Percentiles rank a stretch among this genome's conserved stretches.
phyloP scores from a whole-genome alignment of 371 early-diverging fungal species.

The Syncephalastrum sp. region DNA sequence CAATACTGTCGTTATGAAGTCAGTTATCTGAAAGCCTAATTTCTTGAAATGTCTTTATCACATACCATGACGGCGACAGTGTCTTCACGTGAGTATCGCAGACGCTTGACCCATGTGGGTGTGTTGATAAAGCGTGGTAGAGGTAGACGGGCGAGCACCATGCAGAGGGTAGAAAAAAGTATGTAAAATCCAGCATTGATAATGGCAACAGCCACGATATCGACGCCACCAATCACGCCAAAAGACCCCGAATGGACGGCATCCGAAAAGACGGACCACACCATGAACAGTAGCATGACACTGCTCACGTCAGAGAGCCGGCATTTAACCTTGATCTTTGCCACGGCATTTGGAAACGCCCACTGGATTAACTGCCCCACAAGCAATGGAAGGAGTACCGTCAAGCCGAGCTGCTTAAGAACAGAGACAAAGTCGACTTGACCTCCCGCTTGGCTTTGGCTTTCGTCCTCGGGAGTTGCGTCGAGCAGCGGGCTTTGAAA shows the following conservation, averaged over 20 bases:
- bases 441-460: conserved; percentile 30
- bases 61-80: conserved; percentile 61
- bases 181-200: conserved; percentile 53
- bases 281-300: conserved; percentile 62
- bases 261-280: conserved; percentile 77
- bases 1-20: conserved; percentile 30
- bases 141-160: conserved; percentile 43
- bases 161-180: conserved; percentile 41
- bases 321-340: conserved; percentile 47
- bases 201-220: conserved; percentile 56
- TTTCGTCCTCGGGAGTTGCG: conserved; percentile 47
- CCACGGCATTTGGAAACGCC: conserved; percentile 53
- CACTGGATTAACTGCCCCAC: conserved; percentile 68
- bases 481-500: conserved; percentile 37
- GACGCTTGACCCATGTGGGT: conserved; percentile 23
- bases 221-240: conserved; percentile 48
- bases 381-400: conserved; percentile 64
- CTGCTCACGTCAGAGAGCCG: conserved; percentile 62
- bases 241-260: conserved; percentile 62
- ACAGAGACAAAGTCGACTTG: conserved; percentile 54
- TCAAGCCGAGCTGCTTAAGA: conserved; percentile 58
- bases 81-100: conserved; percentile 50
- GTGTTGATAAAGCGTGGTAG: conserved; percentile 20
- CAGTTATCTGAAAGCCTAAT: background rate
- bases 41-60: too few species aligned